Percentiles rank a stretch among this genome's conserved stretches.
These are phyloP conservation scores for Candida krabiensis DNA, from an alignment of 805 yeast genomes.

Conservation along the genomic window DNA sequence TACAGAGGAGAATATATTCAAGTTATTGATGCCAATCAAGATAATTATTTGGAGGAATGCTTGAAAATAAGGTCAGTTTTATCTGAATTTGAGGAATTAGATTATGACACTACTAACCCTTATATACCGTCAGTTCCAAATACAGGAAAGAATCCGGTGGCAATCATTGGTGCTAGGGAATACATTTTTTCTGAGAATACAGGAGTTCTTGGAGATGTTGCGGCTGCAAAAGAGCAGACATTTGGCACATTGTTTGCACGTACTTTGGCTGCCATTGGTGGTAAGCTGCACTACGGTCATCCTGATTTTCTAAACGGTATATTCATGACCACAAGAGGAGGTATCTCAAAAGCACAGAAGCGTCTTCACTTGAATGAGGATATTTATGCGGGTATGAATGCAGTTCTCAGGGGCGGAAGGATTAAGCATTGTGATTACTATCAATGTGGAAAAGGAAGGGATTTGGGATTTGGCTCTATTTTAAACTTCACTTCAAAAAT, in stretches of 20 bases:
- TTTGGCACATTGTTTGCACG: conserved; percentile 95
- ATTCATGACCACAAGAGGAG: conserved; percentile 95
- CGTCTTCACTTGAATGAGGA: conserved; percentile 93
- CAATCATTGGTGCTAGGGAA: conserved; percentile 93
- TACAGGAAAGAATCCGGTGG: conserved; percentile 58
- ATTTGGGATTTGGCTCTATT: conserved; percentile 89
- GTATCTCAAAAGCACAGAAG: conserved; percentile 91
- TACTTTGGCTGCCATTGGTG: conserved; percentile 91
- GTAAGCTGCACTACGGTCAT: conserved; percentile 93
- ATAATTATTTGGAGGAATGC: conserved; percentile 92
- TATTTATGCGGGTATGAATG: conserved; percentile 94
- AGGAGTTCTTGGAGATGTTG: conserved; percentile 92
- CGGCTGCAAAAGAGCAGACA: conserved; percentile 97
- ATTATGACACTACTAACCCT: conserved; percentile 44
- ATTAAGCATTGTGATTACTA: conserved; percentile 94
- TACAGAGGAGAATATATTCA: conserved; percentile 94
- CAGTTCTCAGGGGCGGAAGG: conserved; percentile 84
- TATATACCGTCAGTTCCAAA: conserved; percentile 56
- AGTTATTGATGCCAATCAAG: conserved; percentile 95
- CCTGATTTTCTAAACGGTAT: conserved; percentile 92
- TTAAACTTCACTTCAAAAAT: conserved; percentile 92
- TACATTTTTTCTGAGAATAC: conserved; percentile 90
- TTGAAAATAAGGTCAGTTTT: conserved; percentile 83
- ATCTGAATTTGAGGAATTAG: conserved; percentile 87
- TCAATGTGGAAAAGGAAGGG: conserved; percentile 97